A percentile compares a stretch with the other conserved stretches of the same genome.
Evolutionary conservation across 306 rosid species (phyloP).

Genomic region (Clitoria ternatea): DNA sequence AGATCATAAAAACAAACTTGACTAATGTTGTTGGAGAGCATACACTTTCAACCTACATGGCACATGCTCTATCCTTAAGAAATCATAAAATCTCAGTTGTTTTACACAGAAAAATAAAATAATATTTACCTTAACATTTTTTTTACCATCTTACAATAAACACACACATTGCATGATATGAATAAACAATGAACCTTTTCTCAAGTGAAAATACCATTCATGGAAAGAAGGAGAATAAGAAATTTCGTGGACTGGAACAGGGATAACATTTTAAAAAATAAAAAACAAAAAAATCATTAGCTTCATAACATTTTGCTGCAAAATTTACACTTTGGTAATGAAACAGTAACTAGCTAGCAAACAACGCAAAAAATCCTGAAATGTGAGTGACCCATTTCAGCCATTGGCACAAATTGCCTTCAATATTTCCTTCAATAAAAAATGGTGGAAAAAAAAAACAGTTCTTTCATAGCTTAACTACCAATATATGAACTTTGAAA

Average conservation of each 20-base stretch:
- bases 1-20: slow-evolving; percentile 3
- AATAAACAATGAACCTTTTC: background rate
- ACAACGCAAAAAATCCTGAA: slow-evolving; percentile 18
- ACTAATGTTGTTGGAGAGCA: background rate
- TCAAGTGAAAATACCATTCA: background rate
- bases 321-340: slow-evolving; percentile 19
- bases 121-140: background rate
- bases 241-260: background rate
- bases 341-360: slow-evolving; percentile 40
- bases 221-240: slow-evolving; percentile 6
- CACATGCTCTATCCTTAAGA: background rate
- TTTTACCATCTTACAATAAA: background rate
- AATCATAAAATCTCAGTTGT: background rate
- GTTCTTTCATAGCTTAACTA: background rate
- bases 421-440: background rate
- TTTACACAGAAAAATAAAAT: background rate
- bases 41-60: background rate
- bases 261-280: slow-evolving; percentile 5
- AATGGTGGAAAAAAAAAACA: background rate
- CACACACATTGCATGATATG: background rate
- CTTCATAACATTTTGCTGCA: background rate
- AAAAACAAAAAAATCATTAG: background rate
- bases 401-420: background rate
- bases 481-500: background rate
- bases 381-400: slow-evolving; percentile 34